Evolutionary conservation across 2,329 filamentous ascomycete species (phyloP).

Genomic region (Aspergillus ochraceoroseus): DNA sequence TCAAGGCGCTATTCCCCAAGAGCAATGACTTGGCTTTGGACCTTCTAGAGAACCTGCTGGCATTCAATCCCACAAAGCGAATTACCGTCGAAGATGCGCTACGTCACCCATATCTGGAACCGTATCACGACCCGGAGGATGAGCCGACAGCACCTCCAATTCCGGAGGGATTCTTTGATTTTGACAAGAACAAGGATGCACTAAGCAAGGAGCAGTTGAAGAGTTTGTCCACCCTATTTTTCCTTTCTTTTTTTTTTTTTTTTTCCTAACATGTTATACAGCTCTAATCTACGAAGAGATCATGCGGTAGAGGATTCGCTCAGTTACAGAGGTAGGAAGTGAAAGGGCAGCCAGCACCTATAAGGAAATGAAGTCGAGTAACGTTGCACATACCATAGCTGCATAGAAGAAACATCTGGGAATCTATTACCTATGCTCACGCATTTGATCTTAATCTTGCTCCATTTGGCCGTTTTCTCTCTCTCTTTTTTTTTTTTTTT

Average conservation of each 20-base stretch:
- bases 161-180: slow-evolving; percentile 98
- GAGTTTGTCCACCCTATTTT: slow-evolving; percentile 47
- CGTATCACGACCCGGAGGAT: slow-evolving; percentile 97
- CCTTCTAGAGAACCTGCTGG: slow-evolving; percentile 87
- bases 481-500: slow-evolving; percentile 1
- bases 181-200: slow-evolving; percentile 99
- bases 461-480: background rate
- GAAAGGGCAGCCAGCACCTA: slow-evolving; percentile 7
- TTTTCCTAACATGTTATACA: slow-evolving; percentile 28
- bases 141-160: slow-evolving; percentile 96
- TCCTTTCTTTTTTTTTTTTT: background rate
- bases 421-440: slow-evolving; percentile 11
- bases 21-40: slow-evolving; percentile 96
- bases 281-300: slow-evolving; percentile 96
- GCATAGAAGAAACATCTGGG: slow-evolving; percentile 18
- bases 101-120: slow-evolving; percentile 96
- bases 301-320: slow-evolving; percentile 56
- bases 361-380: slow-evolving; percentile 6
- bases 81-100: slow-evolving; percentile 97
- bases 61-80: slow-evolving; percentile 97
- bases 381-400: slow-evolving; percentile 20
- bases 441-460: slow-evolving; percentile 10
- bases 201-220: slow-evolving; percentile 98
- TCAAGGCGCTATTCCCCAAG: slow-evolving; percentile 95
- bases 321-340: slow-evolving; percentile 1